Evolutionary conservation across 768 basidiomycete species (phyloP), one percentile per base, ranked within the genome.

Genomic region (Kwoniella pini): DNA sequence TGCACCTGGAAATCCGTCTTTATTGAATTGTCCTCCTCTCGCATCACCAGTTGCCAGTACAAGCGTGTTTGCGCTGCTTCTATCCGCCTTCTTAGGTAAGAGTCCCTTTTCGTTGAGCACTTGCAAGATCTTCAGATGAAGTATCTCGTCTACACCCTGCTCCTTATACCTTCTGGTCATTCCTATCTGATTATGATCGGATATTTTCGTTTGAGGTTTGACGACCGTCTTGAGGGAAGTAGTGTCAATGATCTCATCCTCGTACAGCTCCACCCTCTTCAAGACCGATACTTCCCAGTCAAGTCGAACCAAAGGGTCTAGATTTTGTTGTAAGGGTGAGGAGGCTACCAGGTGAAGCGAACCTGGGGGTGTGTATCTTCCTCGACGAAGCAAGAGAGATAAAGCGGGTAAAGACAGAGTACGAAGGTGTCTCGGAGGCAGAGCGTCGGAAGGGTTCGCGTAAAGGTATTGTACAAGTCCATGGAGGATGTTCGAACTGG

Each of bases 11-110:
- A 96, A 98, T 5, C 94, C 94, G 70, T 92, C 89, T 61, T 91
- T 89, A 77, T 87, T 94, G 75, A 95, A 96, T 75, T 95, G 89
- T 4, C 90, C 89, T 10, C 88, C 87, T 70, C 91, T 90, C 22
- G 91, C 92, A 77, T 98, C 94, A 4, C 94, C 94, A 0, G 94
- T 96, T 0, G 91, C 94, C 42, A 97, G 84, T 44, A 96, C 88
- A 68, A 96, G 89, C 4, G 75, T 67, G 55, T 27, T 57, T 58
- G 45, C 43, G 12, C 86, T 84, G 11, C 46, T 30, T 46, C 24
- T 6, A 17, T 24, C 13, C 15, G 58, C 60, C 51, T 67, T 68
- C 17, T 31, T 54, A 2, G 85, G 84, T 11, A 80, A 70, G 0
- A 85, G 10, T 88, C 86, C 42, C 17, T 65, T 62, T 36, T 49